Evolutionary conservation across 164 flowering plant species (phyloP), one percentile per base, ranked within the genome.

Genomic region (Taxillus chinensis): DNA sequence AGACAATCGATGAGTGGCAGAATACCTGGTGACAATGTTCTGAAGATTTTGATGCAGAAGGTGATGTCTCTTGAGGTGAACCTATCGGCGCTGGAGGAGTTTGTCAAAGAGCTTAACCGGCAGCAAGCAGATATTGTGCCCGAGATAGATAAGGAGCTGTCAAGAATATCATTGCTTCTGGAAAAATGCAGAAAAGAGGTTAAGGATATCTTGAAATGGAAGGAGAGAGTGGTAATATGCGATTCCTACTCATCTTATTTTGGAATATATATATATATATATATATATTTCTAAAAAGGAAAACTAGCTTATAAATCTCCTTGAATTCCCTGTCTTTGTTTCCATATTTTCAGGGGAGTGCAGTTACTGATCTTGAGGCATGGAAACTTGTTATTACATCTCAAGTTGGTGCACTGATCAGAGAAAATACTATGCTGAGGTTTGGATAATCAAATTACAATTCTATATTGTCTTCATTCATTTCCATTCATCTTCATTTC

Each of bases 11-110:
- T 27, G 27, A 27, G 27, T 72, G 83, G 83, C 42, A 82, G 95
- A 74, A 69, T 83, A 62, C 86, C 85, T 4, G 75, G 86, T 37
- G 93, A 86, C 67, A 81, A 83, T 39, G 91, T 84, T 59, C 71
- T 90, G 45, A 90, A 83, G 78, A 82, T 90, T 39, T 71, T 90
- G 76, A 81, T 88, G 87, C 95, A 88, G 76, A 87, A 85, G 69
- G 86, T 88, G 52, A 74, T 80, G 71, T 74, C 83, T 11, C 74
- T 90, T 9, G 97, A 90, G 73, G 42, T 70, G 60, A 86, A 80
- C 63, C 76, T 90, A 50, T 80, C 89, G 41, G 78, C 82, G 40
- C 73, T 90, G 62, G 93, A 86, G 82, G 87, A 82, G 59, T 86
- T 81, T 66, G 68, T 86, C 58, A 79, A 80, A 70, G 87, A 83